Conservation (phyloP, 495 filamentous ascomycete species). For the Hypoxylon cercidicola region DNA sequence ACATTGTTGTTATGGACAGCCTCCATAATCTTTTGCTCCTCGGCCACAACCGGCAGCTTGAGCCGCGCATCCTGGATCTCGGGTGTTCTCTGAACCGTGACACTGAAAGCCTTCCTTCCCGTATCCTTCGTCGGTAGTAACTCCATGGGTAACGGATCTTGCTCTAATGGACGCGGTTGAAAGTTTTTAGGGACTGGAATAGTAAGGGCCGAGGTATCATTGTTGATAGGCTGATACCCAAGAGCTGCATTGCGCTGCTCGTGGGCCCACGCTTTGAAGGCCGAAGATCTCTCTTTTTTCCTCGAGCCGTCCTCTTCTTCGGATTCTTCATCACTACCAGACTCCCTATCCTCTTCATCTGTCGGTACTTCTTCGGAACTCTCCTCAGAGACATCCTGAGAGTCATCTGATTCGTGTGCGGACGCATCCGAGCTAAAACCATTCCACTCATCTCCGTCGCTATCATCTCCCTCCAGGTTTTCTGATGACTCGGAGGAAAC, state of each 20-base stretch:
- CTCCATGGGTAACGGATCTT: conserved; percentile 81
- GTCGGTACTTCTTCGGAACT: conserved; percentile 42
- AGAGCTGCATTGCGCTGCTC: conserved; percentile 82
- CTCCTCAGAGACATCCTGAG: conserved; percentile 30
- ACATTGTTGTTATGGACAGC: conserved; percentile 88
- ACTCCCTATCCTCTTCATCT: conserved; percentile 47
- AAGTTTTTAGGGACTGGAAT: conserved; percentile 63
- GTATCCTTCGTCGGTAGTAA: conserved; percentile 70
- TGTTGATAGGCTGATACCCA: conserved; percentile 56
- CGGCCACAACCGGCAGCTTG: conserved; percentile 88
- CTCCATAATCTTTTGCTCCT: conserved; percentile 99
- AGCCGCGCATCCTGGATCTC: conserved; percentile 82
- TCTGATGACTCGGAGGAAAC: conserved; percentile 59
- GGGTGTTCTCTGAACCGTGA: conserved; percentile 73
- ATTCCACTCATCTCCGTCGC: conserved; percentile 51
- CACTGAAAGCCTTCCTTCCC: conserved; percentile 78
- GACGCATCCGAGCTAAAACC: conserved; percentile 49
- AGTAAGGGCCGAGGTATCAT: conserved; percentile 46
- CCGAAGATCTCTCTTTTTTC: conserved; percentile 62
- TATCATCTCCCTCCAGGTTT: conserved; percentile 32
- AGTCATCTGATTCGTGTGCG: conserved; percentile 28
- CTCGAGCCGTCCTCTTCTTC: conserved; percentile 43
- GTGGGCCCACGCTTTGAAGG: conserved; percentile 96
- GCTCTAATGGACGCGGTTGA: conserved; percentile 68
- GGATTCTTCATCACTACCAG: conserved; percentile 45